Base-by-base conservation (phyloP, 495 filamentous ascomycete genomes). In the Durotheca rogersii region DNA sequence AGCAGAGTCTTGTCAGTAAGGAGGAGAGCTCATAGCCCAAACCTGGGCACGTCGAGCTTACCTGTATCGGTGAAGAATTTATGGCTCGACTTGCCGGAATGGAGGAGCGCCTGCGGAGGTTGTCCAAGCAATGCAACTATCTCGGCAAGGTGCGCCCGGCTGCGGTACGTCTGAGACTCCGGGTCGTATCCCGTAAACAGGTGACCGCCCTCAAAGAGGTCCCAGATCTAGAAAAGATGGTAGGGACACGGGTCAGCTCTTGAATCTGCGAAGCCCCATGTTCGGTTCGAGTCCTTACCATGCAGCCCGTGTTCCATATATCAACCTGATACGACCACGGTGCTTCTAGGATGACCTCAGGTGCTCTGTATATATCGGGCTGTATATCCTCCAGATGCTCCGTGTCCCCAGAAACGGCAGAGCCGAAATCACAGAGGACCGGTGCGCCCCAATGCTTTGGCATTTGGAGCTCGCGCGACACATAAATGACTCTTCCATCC, bases 281-380 rank as follows among this genome's bases (percentile, higher is more conserved):
- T n/a, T n/a, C 35, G 6, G 33, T 14, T 18, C n/a, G 14, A 40
- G 32, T 30, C 62, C 71, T 35, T 55, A 81, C 77, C 60, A 80
- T 60, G 56, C 75, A 68, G 41, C 74, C 76, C 11, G 72, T 64
- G 53, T 72, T 75, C 76, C 77, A 78, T 34, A 78, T 73, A 48
- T 80, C 77, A 30, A 77, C 63, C 3, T 62, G 42, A 51, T 74
- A 73, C 19, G 53, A 61, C 79, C 74, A 78, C 1, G 66, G 55
- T 1, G 64, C 51, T 29, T 67, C 58, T 7, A 80, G 40, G 38
- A 79, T 73, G 1, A 78, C 69, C 47, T 81, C 77, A 0, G 76
- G 75, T 5, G 71, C 64, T 20, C 73, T 49, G 43, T 78, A 79
- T 7, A 71, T 17, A 36, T 73, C 56, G 0, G 77, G 58, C 52